Base-by-base conservation (phyloP, 148 eudicot species). In the Rhododendron ferrugineum region DNA sequence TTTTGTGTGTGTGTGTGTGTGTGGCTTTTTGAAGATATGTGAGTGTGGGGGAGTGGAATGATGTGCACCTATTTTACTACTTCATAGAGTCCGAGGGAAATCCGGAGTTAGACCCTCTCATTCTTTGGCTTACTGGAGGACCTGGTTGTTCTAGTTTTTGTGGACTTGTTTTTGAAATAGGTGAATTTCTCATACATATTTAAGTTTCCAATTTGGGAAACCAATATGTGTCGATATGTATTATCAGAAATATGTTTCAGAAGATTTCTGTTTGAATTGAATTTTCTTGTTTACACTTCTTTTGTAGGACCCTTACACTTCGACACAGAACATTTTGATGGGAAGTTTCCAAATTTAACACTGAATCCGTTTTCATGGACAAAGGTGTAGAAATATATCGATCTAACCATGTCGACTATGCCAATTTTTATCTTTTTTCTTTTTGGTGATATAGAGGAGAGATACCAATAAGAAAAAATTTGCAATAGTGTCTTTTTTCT, bases 41-140 rank as follows among this genome's bases (percentile, higher is more conserved):
- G 72, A 62, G 85, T 13, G 76, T 86, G 46, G 88, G 90, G 6
- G 60, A 85, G n/a, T 22, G 3, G n/a, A 84, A 88, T 0, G 86
- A 83, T 0, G 82, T 88, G 85, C 85, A 87, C 47, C 52, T 88
- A 36, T 88, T 88, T 30, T 88, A 88, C 79, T 85, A 85, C 84
- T 88, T 88, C 82, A 79, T 85, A 7, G 89, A 88, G 75, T 88
- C 87, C 0, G 87, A 88, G 76, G 32, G 85, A 13, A 80, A 79
- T 36, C 88, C 88, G 0, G 30, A 6, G 5, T 28, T n/a, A 22
- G 90, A 88, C 77, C 90, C 90, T 47, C 86, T 88, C 13, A 0
- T 88, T 60, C 34, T 88, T 42, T 88, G 90, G 90, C 78, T 85
- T 14, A 79, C 86, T 1, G 90, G 90, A 26, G 90, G 90, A 66